A percentile compares a stretch with the other conserved stretches of the same genome.
Conservation (phyloP, 2,329 filamentous ascomycete genomes). For the Fusarium oligoseptatum region DNA sequence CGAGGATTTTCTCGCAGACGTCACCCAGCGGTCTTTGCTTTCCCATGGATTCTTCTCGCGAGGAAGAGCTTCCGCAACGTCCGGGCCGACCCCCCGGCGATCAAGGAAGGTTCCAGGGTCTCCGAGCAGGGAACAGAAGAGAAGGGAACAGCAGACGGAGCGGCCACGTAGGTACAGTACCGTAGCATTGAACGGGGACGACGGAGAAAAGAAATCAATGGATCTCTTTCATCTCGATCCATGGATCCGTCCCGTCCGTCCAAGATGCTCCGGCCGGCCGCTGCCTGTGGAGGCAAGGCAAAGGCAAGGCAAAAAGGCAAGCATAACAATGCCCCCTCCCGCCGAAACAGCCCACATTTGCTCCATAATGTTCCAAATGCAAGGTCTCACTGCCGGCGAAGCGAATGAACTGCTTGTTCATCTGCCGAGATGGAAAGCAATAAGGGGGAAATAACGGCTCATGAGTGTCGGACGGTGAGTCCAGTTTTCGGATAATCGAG, state of each 20-base stretch:
- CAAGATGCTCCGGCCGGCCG: background rate
- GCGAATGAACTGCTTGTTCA: slow-evolving; percentile 18
- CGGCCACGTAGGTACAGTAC: slow-evolving; percentile 26
- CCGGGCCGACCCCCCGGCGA: slow-evolving; percentile 32
- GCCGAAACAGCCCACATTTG: slow-evolving; percentile 36
- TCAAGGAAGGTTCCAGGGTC: slow-evolving; percentile 29
- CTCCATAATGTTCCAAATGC: slow-evolving; percentile 23
- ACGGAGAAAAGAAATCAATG: background rate
- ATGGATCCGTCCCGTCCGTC: background rate
- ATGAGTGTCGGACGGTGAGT: background rate
- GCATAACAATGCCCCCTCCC: slow-evolving; percentile 36
- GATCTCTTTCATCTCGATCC: slow-evolving; percentile 8
- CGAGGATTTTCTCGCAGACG: slow-evolving; percentile 29
- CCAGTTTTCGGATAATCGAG: slow-evolving; percentile 33
- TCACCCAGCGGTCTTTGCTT: slow-evolving; percentile 28
- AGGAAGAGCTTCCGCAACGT: slow-evolving; percentile 25
- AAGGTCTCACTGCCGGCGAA: slow-evolving; percentile 38
- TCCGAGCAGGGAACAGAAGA: background rate
- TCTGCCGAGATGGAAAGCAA: slow-evolving; percentile 25
- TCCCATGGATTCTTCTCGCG: background rate
- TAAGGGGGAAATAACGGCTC: slow-evolving; percentile 14
- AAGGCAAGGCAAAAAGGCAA: background rate
- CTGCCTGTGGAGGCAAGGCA: background rate
- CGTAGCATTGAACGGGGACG: background rate
- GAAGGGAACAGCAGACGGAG: background rate